Evolutionary conservation across 306 rosid genomes (phyloP), one percentile per base, ranked within the genome.

Genomic region (Trifolium pratense): DNA sequence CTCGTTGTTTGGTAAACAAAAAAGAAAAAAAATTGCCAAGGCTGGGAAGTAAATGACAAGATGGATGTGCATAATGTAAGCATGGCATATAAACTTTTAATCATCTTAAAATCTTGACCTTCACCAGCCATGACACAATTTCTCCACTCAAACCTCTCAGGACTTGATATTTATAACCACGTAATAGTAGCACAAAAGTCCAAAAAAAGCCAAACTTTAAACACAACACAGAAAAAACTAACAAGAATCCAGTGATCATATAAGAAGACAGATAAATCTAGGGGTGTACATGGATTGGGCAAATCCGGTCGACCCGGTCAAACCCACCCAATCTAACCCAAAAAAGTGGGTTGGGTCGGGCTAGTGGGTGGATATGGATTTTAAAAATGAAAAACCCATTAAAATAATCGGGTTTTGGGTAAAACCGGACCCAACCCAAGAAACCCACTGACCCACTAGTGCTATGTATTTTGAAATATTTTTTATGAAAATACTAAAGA

Each of bases 131-230:
- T 14, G 8, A 67, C 42, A 29, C 12, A 18, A 52, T 18, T 63
- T 74, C 49, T 45, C 29, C 25, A 7, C 37, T 46, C 21, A 45
- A 51, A 29, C n/a, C 70, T 43, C 64, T 32, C 31, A 36, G 52
- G 68, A 73, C 69, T 48, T 39, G 18, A 21, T 16, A 77, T 29
- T 32, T 31, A 37, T 46, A 32, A 78, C 75, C 76, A 25, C 25
- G 10, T 11, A 36, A 9, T 46, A 46, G n/a, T 61, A 59, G 20
- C 52, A 66, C 66, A 81, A 29, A 34, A 23, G 31, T 60, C 73
- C 32, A 71, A 81, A 74, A 81, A 74, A 57, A 62, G 13, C 42
- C 43, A 66, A 72, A 52, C 69, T 72, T 56, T 68, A 71, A 51
- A 58, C 67, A 29, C 39, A 40, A 13, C 14, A 48, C 9, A 20